Evolutionary conservation across 768 basidiomycete genomes (phyloP).

Genomic region (Mrakia hoshinonis): DNA sequence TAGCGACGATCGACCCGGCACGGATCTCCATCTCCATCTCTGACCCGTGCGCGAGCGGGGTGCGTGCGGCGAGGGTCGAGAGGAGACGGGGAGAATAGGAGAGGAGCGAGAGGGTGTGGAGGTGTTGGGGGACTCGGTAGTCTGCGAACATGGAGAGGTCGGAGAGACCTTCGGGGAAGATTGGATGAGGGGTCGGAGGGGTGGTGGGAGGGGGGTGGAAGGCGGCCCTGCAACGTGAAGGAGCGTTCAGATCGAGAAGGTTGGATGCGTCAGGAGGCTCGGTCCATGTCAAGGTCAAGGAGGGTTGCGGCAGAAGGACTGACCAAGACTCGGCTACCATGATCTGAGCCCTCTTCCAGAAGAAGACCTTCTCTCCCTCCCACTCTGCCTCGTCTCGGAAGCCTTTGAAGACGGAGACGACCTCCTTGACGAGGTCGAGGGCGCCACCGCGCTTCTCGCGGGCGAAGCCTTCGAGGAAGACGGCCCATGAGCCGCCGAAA

Average conservation of each 20-base stretch:
- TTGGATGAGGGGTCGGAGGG: slow-evolving; percentile 50
- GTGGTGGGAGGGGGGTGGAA: slow-evolving; percentile 54
- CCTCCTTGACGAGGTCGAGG: slow-evolving; percentile 62
- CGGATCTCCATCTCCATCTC: slow-evolving; percentile 68
- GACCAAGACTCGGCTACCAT: slow-evolving; percentile 74
- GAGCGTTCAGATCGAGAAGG: too few relatives aligned
- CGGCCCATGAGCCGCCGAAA: slow-evolving; percentile 62
- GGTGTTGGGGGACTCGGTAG: slow-evolving; percentile 71
- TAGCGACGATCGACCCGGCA: slow-evolving; percentile 65
- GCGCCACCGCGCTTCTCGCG: slow-evolving; percentile 51
- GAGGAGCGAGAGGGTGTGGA: slow-evolving; percentile 72
- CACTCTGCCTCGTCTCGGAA: slow-evolving; percentile 58
- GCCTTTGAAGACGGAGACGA: slow-evolving; percentile 60
- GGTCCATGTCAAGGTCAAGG: neutral
- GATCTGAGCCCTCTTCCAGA: slow-evolving; percentile 89
- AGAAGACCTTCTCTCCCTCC: slow-evolving; percentile 57
- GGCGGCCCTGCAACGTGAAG: slow-evolving; percentile 65
- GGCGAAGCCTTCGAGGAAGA: slow-evolving; percentile 58
- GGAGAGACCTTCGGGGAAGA: slow-evolving; percentile 63
- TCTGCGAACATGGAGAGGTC: slow-evolving; percentile 89
- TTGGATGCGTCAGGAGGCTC: neutral
- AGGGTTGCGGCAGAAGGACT: neutral
- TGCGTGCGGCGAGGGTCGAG: slow-evolving; percentile 47
- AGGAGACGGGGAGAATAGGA: slow-evolving; percentile 58
- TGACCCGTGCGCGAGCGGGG: slow-evolving; percentile 50